Evolutionary conservation across 2,329 filamentous ascomycete species (phyloP), one percentile per base, ranked within the genome.

Genomic region (Aspergillus novofumigatus): DNA sequence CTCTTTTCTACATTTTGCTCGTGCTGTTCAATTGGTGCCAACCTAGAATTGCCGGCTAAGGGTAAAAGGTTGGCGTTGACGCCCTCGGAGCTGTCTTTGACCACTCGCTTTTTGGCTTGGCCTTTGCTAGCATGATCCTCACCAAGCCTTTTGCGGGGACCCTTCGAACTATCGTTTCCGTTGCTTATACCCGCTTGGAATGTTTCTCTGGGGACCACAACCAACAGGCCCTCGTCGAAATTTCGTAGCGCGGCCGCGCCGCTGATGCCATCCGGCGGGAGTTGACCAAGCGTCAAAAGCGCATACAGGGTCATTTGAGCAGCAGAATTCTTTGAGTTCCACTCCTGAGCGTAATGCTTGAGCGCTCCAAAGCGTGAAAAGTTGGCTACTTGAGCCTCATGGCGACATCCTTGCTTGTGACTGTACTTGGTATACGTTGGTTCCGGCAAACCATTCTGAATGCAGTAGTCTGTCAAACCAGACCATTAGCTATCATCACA

Each of bases 221-320:
- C 44, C 20, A 53, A 41, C 35, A 49, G 17, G 25, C 17, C 45
- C 41, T 54, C 51, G 20, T 50, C 38, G 23, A 49, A 50, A 2
- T 25, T 38, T 28, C 47, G 50, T 47, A 60, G 45, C 10, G 29
- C 42, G 3, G 59, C 45, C 4, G 56, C 52, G n/a, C 57, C 57
- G 29, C 32, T n/a, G 21, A 55, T 47, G 50, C 44, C 53, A 5
- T 23, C 23, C 17, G 44, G 7, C 7, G 55, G 51, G 3, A 56
- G 29, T 7, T 35, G 38, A 4, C 57, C 63, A 9, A 42, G 49
- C 20, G 63, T 56, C 11, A 70, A 49, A n/a, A 69, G 48, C 4
- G 51, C 53, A 42, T 72, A 61, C 20, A 75, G 32, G 11, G 67
- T 65, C 29, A 60, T 53, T 47, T 75, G 69, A 0, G 71, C 68